Base-by-base conservation (phyloP, 2,329 filamentous ascomycete genomes). In the Penicillium sp. region DNA sequence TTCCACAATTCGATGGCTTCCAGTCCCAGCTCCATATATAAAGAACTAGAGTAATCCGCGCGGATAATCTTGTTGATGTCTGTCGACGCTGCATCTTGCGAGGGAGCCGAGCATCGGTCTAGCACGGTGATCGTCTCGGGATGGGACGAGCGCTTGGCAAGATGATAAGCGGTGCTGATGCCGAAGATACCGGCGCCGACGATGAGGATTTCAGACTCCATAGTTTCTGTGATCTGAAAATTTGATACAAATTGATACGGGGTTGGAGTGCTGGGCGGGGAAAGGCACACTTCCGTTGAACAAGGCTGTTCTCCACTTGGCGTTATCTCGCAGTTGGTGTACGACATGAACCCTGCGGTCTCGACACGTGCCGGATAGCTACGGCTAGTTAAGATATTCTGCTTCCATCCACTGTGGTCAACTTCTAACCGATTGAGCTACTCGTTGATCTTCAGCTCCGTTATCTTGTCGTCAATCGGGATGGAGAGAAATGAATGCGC, bases 51-150 rank as follows among this genome's bases (percentile, higher is more conserved):
- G 71, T 89, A 89, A 68, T 89, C 86, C 44, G 85, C 83, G 51
- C 86, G 83, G 15, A 89, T 79, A 26, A 87, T 84, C 69, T 88
- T 89, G 74, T 87, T 89, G 80, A 85, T 85, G 71, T 90, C 86
- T 76, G 83, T 86, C 0, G 86, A 88, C 0, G 86, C 86, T 29
- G 85, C 85, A 47, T 65, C 70, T 0, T 75, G 71, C 1, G 79
- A 79, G 23, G 81, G 78, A 4, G 70, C 65, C 2, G 77, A 73
- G 52, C 80, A 75, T 13, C 82, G 79, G 70, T 87, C 84, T 24
- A 87, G 72, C 2, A 87, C 68, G 1, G 78, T 83, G 48, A 87
- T 74, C 2, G 70, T 71, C 1, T 79, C 78, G 31, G 76, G 65
- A 31, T 58, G 55, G 16, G 79, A 76, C 60, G 81, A 76, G 51